Evolutionary conservation across 2,329 filamentous ascomycete species (phyloP), one percentile per base, ranked within the genome.

Genomic region (Aspergillus puulaauensis): DNA sequence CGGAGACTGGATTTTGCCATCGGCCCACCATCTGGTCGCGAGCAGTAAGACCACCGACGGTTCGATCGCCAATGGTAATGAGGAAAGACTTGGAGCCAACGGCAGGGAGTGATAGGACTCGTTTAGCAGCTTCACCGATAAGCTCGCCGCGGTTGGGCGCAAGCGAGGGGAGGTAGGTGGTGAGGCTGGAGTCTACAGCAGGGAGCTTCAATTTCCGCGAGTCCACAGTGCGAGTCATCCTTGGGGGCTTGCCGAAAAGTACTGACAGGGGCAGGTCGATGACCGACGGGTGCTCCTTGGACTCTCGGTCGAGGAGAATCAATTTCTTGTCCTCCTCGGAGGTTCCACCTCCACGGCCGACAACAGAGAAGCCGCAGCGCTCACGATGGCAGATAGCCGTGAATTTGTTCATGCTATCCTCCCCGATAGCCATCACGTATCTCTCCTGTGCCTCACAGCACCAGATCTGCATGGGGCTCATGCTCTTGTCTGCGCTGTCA

Each of bases 81-180:
- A 99, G 82, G 80, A 98, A 99, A 21, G 89, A 92, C 77, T 98
- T 98, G 21, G 93, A 97, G n/a, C 92, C 93, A 21, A 98, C 95
- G 1, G 93, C 85, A 19, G 95, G 93, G 52, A 98, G 81, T 50
- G 86, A 86, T 54, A 98, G 86, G 3, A 98, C 91, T 60, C 91
- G 82, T 66, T 91, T 86, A 1, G 91, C 85, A 15, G 93, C 92
- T 73, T 93, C 87, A 1, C 77, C 73, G n/a, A 87, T 70, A 24
- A 86, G 65, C 6, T 84, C 81, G 19, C 59, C 54, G 50, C 63
- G 64, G 31, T 71, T 73, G 8, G 71, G 77, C 0, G 83, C 77
- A 4, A 80, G 75, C 24, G 84, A 83, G 19, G 86, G 85, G 24
- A 89, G 78, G 66, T 89, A 89, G 44, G 80, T 83, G 49, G 84